Percentiles rank a stretch among this genome's conserved stretches.
Evolutionary conservation across 371 early-diverging fungal genomes (phyloP).

Genomic region (Saksenaea oblongispora): DNA sequence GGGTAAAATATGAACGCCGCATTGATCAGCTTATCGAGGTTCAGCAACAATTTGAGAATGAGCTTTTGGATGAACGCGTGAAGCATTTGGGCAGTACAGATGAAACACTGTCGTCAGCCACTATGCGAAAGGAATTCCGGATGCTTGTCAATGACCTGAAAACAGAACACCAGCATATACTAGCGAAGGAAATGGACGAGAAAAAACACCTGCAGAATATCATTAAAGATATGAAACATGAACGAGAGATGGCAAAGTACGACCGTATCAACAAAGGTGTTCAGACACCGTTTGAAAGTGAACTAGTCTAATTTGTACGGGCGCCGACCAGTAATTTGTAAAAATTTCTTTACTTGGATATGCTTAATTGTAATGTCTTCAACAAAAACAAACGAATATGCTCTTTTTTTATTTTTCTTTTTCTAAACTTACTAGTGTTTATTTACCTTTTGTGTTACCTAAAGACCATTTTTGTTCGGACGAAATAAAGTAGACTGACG

Average conservation of each 20-base stretch:
- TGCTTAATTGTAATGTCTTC: no score
- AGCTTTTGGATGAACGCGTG: constrained; percentile 39
- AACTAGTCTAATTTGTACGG: not conserved
- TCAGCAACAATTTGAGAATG: constrained; percentile 35
- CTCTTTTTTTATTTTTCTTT: no score
- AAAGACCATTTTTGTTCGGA: no score
- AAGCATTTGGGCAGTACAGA: constrained; percentile 24
- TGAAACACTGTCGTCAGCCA: constrained; percentile 51
- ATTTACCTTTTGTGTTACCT: no score
- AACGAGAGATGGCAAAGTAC: constrained; percentile 49
- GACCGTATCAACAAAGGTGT: constrained; percentile 53
- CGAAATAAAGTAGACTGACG: no score
- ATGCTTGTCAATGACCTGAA: constrained; percentile 56
- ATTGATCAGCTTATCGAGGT: constrained; percentile 35
- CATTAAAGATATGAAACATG: constrained; percentile 56
- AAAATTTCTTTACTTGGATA: not conserved
- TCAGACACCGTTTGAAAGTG: constrained; percentile 32
- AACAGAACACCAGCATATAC: constrained; percentile 52
- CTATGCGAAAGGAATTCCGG: constrained; percentile 62
- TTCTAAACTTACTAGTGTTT: no score
- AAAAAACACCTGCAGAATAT: constrained; percentile 47
- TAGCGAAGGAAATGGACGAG: constrained; percentile 57
- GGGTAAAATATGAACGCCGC: constrained; percentile 44
- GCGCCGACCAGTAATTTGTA: not conserved
- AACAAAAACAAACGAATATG: no score